Evolutionary conservation across 768 basidiomycete genomes (phyloP).

Genomic region (Rhizopogon sp.): DNA sequence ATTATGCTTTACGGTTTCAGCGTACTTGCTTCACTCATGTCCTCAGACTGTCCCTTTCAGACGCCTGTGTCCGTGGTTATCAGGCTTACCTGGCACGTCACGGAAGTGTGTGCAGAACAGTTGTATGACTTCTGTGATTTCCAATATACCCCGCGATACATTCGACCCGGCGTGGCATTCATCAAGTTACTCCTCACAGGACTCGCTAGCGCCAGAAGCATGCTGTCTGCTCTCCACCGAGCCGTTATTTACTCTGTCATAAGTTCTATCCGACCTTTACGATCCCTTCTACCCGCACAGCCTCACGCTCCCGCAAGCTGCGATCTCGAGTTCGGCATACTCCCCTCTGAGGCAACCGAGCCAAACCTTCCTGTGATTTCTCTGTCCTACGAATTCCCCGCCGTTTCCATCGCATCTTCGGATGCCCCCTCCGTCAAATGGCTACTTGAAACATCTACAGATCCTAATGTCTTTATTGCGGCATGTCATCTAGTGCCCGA

Average conservation of each 20-base stretch:
- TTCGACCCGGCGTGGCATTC: neutral
- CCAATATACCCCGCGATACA: neutral
- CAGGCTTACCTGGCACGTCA: neutral
- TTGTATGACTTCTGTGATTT: neutral
- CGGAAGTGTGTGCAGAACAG: neutral
- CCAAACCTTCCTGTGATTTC: neutral
- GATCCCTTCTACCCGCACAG: neutral
- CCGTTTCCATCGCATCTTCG: neutral
- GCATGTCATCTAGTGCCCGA: slow-evolving; percentile 8
- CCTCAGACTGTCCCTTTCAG: slow-evolving; percentile 12
- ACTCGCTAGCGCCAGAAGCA: neutral
- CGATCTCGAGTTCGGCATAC: neutral
- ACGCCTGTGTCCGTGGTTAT: slow-evolving; percentile 8
- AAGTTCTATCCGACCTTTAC: neutral
- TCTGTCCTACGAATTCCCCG: neutral
- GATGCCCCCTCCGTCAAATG: slow-evolving; percentile 11
- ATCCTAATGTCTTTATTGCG: slow-evolving; percentile 8
- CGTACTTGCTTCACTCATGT: slow-evolving; percentile 7
- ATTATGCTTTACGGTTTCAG: slow-evolving; percentile 7
- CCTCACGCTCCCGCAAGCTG: neutral
- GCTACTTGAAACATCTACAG: slow-evolving; percentile 14
- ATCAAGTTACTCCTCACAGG: neutral
- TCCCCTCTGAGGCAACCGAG: neutral
- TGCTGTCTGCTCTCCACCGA: neutral
- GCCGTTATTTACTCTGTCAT: neutral